Base-by-base conservation (phyloP, 2,329 filamentous ascomycete species). In the Xylariales sp. region DNA sequence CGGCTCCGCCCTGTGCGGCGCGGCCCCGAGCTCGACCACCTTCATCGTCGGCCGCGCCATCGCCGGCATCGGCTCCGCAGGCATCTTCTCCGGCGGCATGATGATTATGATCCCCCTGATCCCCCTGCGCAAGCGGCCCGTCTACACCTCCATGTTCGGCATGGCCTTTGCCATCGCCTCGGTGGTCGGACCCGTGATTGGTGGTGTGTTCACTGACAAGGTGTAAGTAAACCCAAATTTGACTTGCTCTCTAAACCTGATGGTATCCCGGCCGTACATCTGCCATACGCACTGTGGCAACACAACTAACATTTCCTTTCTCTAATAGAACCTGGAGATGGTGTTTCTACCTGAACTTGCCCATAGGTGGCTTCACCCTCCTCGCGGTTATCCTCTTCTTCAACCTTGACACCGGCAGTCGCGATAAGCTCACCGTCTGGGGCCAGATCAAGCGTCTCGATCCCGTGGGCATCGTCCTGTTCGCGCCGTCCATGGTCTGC, bases 21-120 rank as follows among this genome's bases (percentile, higher is more conserved):
- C 27, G 11, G 33, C 33, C 13, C 17, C 6, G 16, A 21, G 20
- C 15, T 25, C 20, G 13, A 5, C 14, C 15, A 18, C 27, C 18
- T 35, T 35, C 16, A 35, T 35, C 13, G n/a, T 21, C 14, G 33
- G 33, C 4, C 33, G 33, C 12, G 33, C 21, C 5, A 15, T 35
- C 1, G 27, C 24, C 23, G 33, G 33, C 2, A 6, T 35, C 15
- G 33, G 33, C 15, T 18, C 33, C 17, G 33, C 33, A 16, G 33
- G 33, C 15, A 20, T 23, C 14, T 24, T 35, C 23, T 14, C 18
- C 5, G 33, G 33, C 14, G 33, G 20, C 6, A 25, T 35, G 11
- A 20, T 35, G n/a, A n/a, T 35, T 5, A 27, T 35, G 5, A 13
- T 20, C 27, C n/a, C 33, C 19, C n/a, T 23, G 15, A 25, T 20